Conservation (phyloP, 768 basidiomycete genomes). For the Termitomyces eurrhizus region DNA sequence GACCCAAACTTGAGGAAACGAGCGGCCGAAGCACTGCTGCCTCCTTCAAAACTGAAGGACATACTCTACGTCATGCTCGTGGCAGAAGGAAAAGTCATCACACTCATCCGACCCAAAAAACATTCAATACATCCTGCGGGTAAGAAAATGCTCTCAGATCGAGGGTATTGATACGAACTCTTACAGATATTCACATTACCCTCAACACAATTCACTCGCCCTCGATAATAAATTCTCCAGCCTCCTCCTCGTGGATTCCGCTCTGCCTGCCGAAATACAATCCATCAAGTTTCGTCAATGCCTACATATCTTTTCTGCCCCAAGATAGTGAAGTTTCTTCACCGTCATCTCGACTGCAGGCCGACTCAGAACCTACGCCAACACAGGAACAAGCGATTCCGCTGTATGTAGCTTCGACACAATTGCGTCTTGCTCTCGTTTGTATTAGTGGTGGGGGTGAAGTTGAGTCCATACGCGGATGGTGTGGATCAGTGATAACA, state of each 20-base stretch:
- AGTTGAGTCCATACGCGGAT: conserved; percentile 76
- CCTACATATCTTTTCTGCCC: conserved; percentile 75
- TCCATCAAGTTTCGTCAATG: conserved; percentile 83
- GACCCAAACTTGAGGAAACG: conserved; percentile 65
- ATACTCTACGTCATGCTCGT: conserved; percentile 90
- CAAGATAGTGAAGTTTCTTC: conserved; percentile 30
- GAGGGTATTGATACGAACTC: neutral
- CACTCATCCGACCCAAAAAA: conserved; percentile 84
- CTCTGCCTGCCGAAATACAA: conserved; percentile 96
- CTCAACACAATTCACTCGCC: conserved; percentile 88
- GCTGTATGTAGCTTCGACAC: conserved; percentile 7
- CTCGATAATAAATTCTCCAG: conserved; percentile 71
- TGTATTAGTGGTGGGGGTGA: conserved; percentile 81
- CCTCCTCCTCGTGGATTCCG: conserved; percentile 89
- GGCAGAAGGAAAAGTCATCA: conserved; percentile 72
- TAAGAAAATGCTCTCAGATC: conserved; percentile 23
- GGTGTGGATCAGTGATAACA: conserved; percentile 65
- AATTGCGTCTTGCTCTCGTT: conserved; percentile 58
- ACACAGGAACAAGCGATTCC: conserved; percentile 6
- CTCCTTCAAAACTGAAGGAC: conserved; percentile 83
- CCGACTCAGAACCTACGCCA: conserved; percentile 7
- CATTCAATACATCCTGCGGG: conserved; percentile 95
- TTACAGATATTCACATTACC: conserved; percentile 82
- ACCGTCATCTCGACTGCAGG: conserved; percentile 12
- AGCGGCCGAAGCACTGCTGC: conserved; percentile 79